phyloP scores from a whole-genome alignment of 768 basidiomycete species.

The Lentinula edodes region DNA sequence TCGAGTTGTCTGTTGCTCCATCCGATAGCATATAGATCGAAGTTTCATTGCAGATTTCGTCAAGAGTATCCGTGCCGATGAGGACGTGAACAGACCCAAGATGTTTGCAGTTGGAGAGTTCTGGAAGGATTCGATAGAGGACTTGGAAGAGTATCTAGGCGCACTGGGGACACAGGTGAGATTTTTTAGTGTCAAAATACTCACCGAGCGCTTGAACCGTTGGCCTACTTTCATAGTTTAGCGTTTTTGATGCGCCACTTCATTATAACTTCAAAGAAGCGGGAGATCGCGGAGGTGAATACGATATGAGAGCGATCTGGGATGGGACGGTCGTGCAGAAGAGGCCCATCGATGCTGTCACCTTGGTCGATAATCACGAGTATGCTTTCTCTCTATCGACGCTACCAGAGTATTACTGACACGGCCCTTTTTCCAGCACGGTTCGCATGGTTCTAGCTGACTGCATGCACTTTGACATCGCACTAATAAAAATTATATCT shows the following conservation, averaged over 20 bases:
- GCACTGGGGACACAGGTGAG: conserved; percentile 19
- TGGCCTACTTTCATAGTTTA: conserved; percentile 28
- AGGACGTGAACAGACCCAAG: conserved; percentile 23
- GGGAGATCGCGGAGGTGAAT: conserved; percentile 45
- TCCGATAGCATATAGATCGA: conserved; percentile 25
- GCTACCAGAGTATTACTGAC: neutral
- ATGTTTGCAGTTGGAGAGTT: conserved; percentile 42
- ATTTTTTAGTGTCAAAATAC: neutral
- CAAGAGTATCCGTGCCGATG: conserved; percentile 26
- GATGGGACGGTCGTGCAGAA: conserved; percentile 49
- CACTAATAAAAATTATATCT: neutral
- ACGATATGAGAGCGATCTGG: conserved; percentile 56
- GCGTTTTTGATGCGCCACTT: conserved; percentile 65
- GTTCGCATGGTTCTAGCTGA: conserved; percentile 18
- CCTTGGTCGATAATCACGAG: conserved; percentile 66
- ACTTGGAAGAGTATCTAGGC: conserved; percentile 18
- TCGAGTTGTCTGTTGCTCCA: neutral
- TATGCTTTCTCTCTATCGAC: conserved; percentile 21
- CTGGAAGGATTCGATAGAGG: conserved; percentile 31
- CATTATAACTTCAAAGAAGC: conserved; percentile 61
- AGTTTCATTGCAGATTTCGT: conserved; percentile 26
- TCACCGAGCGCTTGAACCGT: too few species aligned
- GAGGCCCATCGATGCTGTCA: conserved; percentile 61
- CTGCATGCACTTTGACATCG: neutral
- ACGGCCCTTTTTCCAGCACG: conserved; percentile 26